phyloP scores from a whole-genome alignment of 495 filamentous ascomycete genomes.

The Aspergillus nidulans region DNA sequence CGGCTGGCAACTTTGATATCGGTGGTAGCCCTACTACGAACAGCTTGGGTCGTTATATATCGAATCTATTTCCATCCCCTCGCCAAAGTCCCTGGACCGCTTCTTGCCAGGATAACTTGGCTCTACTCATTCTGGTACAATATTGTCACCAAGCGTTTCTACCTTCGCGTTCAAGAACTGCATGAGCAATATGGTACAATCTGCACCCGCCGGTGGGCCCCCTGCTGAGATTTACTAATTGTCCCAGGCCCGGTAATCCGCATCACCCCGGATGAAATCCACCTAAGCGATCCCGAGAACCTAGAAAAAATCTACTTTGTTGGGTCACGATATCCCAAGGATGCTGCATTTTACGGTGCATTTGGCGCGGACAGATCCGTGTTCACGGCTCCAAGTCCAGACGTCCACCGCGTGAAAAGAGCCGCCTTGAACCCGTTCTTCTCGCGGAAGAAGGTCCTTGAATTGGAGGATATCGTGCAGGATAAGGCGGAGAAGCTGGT shows the following conservation, averaged over 20 bases:
- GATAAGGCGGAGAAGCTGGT: conserved; percentile 12
- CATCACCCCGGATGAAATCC: conserved; percentile 34
- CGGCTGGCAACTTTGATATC: conserved; percentile 1
- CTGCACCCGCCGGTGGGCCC: neutral
- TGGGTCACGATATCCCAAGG: conserved; percentile 27
- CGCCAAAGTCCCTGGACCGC: conserved; percentile 21
- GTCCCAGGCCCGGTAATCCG: conserved; percentile 27
- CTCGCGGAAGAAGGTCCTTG: conserved; percentile 30
- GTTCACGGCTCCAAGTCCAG: conserved; percentile 22
- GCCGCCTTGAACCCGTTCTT: conserved; percentile 38
- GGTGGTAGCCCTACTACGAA: neutral
- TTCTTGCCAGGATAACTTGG: conserved; percentile 10
- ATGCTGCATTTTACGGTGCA: conserved; percentile 16
- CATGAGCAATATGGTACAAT: conserved; percentile 17
- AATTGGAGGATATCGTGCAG: conserved; percentile 28
- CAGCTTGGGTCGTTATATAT: conserved; percentile 9
- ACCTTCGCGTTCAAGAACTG: conserved; percentile 13
- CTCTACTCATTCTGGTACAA: conserved; percentile 21
- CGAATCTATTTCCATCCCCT: conserved; percentile 30
- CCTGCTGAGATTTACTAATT: neutral
- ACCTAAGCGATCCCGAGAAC: conserved; percentile 34
- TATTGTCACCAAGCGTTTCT: conserved; percentile 9
- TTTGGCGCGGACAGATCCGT: conserved; percentile 15
- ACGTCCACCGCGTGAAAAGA: conserved; percentile 32
- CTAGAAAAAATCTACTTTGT: conserved; percentile 35